Base-by-base conservation (phyloP, 495 filamentous ascomycete species). In the Pyrenopolyporus hunteri region DNA sequence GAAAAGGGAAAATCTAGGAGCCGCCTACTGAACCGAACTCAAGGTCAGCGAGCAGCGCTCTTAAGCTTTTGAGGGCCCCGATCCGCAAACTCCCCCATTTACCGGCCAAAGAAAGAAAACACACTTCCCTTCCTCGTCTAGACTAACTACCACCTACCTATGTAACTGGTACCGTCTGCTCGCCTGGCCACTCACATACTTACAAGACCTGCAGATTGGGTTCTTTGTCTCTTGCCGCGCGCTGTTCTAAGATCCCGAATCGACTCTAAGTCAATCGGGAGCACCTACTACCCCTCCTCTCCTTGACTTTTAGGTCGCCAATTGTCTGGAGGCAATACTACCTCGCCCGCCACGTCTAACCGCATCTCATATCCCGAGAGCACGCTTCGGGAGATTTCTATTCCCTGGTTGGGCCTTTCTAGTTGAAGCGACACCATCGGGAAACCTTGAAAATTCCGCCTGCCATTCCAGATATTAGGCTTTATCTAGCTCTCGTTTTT, bases 351-450 rank as follows among this genome's bases (percentile, higher is more conserved):
- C 42, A 33, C 42, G 16, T 47, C 33, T 48, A 48, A 48, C 56
- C 22, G 11, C 35, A 50, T 46, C 25, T 17, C 22, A 36, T 28
- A 48, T 40, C 37, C 50, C 31, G 37, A 56, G 43, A 50, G 22
- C 51, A 42, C 45, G 28, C 37, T 11, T 50, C 35, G 37, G 45
- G 37, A 51, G 31, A 36, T 62, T 50, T 42, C 42, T 20, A 36
- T 49, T 14, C 11, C 32, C 28, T 50, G n/a, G 44, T 62, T 62
- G 25, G 43, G 28, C 36, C n/a, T 29, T 56, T 54, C 39, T 16
- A 37, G 22, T 32, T 28, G n/a, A 23, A 28, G 28, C 23, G 10
- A 26, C 37, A 13, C 31, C 13, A 22, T 49, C 1, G 28, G 11
- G 17, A 22, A 50, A 50, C 45, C 50, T 55, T 62, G 10, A 40